Conservation (phyloP, 2,329 filamentous ascomycete genomes). For the Penicillium frequentans region DNA sequence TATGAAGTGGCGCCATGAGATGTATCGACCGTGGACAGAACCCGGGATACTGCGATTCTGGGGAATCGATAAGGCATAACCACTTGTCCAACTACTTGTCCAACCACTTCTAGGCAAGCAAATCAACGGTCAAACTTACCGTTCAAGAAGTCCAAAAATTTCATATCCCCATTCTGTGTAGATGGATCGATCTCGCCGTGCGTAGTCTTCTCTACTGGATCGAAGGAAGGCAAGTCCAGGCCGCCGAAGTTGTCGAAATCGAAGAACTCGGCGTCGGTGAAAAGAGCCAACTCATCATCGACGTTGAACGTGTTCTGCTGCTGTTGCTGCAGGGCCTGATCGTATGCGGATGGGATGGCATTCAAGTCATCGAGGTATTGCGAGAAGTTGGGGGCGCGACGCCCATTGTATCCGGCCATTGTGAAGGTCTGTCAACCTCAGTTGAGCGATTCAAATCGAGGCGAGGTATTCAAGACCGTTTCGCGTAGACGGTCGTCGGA, state of each 20-base stretch:
- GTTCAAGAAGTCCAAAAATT: slow-evolving; percentile 44
- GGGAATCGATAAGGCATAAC: slow-evolving; percentile 7
- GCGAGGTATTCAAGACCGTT: slow-evolving; percentile 6
- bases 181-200: slow-evolving; percentile 22
- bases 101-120: slow-evolving; percentile 6
- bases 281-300: slow-evolving; percentile 73
- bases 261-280: slow-evolving; percentile 80
- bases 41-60: slow-evolving; percentile 11
- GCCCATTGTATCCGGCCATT: slow-evolving; percentile 75
- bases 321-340: slow-evolving; percentile 58
- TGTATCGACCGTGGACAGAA: neutral
- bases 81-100: slow-evolving; percentile 4
- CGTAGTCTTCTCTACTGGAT: slow-evolving; percentile 29
- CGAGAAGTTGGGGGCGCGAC: slow-evolving; percentile 82
- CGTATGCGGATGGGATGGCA: slow-evolving; percentile 63
- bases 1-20: neutral
- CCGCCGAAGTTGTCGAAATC: slow-evolving; percentile 63
- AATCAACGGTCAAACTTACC: slow-evolving; percentile 33
- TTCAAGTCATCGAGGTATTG: slow-evolving; percentile 88
- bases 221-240: slow-evolving; percentile 34
- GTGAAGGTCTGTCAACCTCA: slow-evolving; percentile 11
- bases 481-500: slow-evolving; percentile 5
- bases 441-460: neutral
- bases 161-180: slow-evolving; percentile 34
- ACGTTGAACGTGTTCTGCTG: slow-evolving; percentile 63